Percentiles rank a stretch among this genome's conserved stretches.
Conservation (phyloP, 768 basidiomycete species). For the Boletus huronensis region DNA sequence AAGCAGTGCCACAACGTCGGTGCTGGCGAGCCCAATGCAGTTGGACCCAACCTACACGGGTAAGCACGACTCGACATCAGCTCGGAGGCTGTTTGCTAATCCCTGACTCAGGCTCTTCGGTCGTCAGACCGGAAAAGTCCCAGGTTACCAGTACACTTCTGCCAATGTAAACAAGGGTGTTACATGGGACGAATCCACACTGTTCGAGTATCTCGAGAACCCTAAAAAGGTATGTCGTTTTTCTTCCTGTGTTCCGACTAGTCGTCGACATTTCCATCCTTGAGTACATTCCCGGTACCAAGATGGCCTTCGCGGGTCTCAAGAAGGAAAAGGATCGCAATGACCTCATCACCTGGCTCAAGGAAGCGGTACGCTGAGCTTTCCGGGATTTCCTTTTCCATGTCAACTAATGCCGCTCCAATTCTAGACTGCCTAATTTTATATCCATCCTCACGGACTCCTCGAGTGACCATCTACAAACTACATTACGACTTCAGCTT, state of each 20-base stretch:
- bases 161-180: conserved; percentile 96
- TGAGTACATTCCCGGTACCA: conserved; percentile 93
- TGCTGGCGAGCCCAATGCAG: conserved; percentile 75
- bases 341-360: conserved; percentile 85
- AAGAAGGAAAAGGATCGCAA: conserved; percentile 99
- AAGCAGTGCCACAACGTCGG: conserved; percentile 91
- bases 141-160: conserved; percentile 87
- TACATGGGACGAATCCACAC: conserved; percentile 79
- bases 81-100: not conserved
- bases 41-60: conserved; percentile 96
- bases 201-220: conserved; percentile 95
- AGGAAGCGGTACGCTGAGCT: conserved; percentile 56
- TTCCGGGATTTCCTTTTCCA: not conserved
- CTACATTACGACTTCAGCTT: conserved; percentile 19
- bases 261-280: not conserved
- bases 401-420: not conserved
- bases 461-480: conserved; percentile 1
- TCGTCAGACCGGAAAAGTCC: conserved; percentile 81
- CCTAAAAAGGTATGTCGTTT: conserved; percentile 78
- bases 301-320: conserved; percentile 98
- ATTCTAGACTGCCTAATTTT: conserved; percentile 27
- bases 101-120: conserved; percentile 62
- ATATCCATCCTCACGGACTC: conserved; percentile 14
- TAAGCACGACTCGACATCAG: conserved; percentile 35
- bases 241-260: not conserved